Percentiles rank a stretch among this genome's conserved stretches.
phyloP scores from a whole-genome alignment of 352 stramenopile species.

The Pythium scleroteichum region DNA sequence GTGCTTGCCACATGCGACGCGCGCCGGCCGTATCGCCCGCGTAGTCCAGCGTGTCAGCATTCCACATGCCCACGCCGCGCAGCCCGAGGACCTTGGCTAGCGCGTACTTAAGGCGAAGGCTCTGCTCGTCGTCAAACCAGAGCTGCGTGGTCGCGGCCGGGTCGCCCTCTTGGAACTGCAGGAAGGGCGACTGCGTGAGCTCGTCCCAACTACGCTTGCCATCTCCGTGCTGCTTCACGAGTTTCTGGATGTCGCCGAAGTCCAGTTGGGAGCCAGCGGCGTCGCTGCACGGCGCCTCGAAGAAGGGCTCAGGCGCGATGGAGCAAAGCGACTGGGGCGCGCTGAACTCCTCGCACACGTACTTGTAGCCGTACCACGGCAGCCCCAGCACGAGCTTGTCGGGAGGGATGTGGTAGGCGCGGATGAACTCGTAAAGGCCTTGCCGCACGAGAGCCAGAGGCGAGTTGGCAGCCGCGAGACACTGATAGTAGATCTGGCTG shows the following conservation, averaged over 20 bases:
- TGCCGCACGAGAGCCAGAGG: constrained; percentile 69
- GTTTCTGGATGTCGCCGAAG: constrained; percentile 49
- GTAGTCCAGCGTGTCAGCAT: constrained; percentile 78
- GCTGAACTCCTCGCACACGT: constrained; percentile 47
- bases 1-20: constrained; percentile 53
- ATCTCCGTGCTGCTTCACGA: constrained; percentile 28
- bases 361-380: constrained; percentile 92
- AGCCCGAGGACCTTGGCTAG: constrained; percentile 52
- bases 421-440: constrained; percentile 76
- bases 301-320: constrained; percentile 55
- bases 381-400: constrained; percentile 89
- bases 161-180: constrained; percentile 26
- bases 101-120: constrained; percentile 55
- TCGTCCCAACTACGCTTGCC: constrained; percentile 51
- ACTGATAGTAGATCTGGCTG: constrained; percentile 90
- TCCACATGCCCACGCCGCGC: constrained; percentile 80
- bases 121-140: constrained; percentile 75
- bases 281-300: constrained; percentile 76
- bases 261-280: constrained; percentile 64
- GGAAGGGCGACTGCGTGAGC: constrained; percentile 55
- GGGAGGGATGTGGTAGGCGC: constrained; percentile 53
- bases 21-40: constrained; percentile 35
- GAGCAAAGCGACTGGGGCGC: constrained; percentile 26
- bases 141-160: constrained; percentile 37
- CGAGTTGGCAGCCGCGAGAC: constrained; percentile 84